Conservation (phyloP, 2,329 filamentous ascomycete species). For the Fusarium sp. region DNA sequence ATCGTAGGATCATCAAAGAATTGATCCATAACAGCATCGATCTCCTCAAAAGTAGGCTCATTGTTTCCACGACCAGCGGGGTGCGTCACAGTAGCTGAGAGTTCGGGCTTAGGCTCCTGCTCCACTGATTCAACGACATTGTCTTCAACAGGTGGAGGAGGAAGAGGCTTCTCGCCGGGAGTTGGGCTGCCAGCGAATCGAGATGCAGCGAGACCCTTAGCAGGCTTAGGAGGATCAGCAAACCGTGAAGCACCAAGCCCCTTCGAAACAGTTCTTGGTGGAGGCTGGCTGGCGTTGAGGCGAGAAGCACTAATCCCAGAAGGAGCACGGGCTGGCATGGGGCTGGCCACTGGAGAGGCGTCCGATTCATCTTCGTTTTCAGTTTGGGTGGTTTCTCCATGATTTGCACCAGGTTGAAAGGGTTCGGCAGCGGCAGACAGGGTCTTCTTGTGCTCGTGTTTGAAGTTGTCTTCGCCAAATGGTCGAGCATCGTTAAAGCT, state of each 20-base stretch:
- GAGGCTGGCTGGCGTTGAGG: slow-evolving; percentile 35
- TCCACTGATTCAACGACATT: slow-evolving; percentile 48
- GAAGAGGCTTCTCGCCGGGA: slow-evolving; percentile 34
- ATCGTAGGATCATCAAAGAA: slow-evolving; percentile 79
- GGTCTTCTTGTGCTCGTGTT: slow-evolving; percentile 62
- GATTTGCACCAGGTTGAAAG: slow-evolving; percentile 66
- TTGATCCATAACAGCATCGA: slow-evolving; percentile 92
- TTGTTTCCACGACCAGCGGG: slow-evolving; percentile 39
- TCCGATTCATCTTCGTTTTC: slow-evolving; percentile 40
- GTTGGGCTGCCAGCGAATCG: slow-evolving; percentile 58
- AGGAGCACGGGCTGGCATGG: slow-evolving; percentile 35
- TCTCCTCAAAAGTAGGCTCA: slow-evolving; percentile 78
- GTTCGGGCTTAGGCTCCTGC: slow-evolving; percentile 35
- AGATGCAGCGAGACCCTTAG: slow-evolving; percentile 57
- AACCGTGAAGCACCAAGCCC: slow-evolving; percentile 61
- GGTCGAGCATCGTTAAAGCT: slow-evolving; percentile 65
- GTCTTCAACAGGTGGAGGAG: slow-evolving; percentile 45
- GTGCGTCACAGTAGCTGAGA: slow-evolving; percentile 28
- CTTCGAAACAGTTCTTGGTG: slow-evolving; percentile 50
- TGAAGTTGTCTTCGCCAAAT: slow-evolving; percentile 58
- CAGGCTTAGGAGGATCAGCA: slow-evolving; percentile 58
- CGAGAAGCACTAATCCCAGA: slow-evolving; percentile 39
- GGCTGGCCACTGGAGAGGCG: slow-evolving; percentile 37
- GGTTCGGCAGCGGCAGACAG: slow-evolving; percentile 75
- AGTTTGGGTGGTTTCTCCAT: slow-evolving; percentile 40